Evolutionary conservation across 2,329 filamentous ascomycete species (phyloP), one percentile per base, ranked within the genome.

Genomic region (Thelonectria blattea): DNA sequence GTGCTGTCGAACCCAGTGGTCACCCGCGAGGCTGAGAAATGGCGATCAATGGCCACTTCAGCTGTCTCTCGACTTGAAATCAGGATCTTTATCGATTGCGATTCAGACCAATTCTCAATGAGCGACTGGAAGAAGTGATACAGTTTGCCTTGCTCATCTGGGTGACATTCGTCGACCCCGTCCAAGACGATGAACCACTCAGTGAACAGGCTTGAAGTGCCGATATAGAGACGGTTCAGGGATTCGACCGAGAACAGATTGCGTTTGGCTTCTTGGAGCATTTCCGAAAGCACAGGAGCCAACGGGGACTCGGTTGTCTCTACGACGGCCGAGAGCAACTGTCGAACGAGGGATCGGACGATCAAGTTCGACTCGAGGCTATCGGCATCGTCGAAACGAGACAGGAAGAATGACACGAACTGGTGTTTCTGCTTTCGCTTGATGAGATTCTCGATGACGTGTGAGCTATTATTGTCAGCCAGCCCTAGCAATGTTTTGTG

Each of bases 321-420:
- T 12, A 43, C 7, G 7, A 30, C 20, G 2, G 46, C 3, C 5
- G 48, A 58, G 1, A 64, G 39, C 1, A 55, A 2, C 15, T 64
- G 62, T 1, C 55, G 52, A 0, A 52, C 2, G 0, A 62, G 15
- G 2, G 62, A 62, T 17, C 62, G 48, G 6, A 60, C 30, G 1
- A 64, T 60, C 0, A 52, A 58, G 0, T 54, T 56, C 1, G 24
- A 45, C 5, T 20, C 12, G 1, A 64, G 50, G 7, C 56, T 60
- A 1, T 12, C 10, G 5, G 12, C 2, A 3, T 60, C 20, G 17
- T 64, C 56, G 2, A 64, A 64, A 0, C 49, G 34, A 1, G 17
- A 55, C 7, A 62, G 62, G 50, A 58, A 62, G 17, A 62, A 62
- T 3, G 56, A 64, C 10, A 55, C 27, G 10, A 56, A 47, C 10